Conservation (phyloP, 1,139 yeast genomes). For the Yamadazyma songkhlaensis region DNA sequence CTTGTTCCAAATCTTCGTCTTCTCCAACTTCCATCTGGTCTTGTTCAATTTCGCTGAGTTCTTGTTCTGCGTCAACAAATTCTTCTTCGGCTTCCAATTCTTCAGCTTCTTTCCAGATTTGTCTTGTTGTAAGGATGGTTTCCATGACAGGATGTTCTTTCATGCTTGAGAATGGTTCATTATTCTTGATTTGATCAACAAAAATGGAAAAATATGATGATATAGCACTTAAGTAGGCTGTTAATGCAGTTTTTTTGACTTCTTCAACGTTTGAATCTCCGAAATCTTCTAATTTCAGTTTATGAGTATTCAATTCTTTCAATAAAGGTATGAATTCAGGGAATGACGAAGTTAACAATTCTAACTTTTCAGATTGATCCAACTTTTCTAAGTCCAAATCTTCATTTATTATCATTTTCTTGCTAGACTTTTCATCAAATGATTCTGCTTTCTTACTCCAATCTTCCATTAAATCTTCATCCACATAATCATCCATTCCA, state of each 20-base stretch:
- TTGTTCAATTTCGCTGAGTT: constrained; percentile 13
- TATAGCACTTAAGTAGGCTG: constrained; percentile 73
- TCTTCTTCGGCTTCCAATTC: constrained; percentile 13
- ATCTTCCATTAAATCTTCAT: constrained; percentile 75
- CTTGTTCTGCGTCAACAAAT: constrained; percentile 9
- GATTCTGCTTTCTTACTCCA: constrained; percentile 50
- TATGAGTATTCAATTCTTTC: constrained; percentile 55
- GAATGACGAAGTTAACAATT: constrained; percentile 54
- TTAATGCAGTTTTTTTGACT: constrained; percentile 64
- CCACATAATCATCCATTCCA: constrained; percentile 78
- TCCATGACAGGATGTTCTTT: constrained; percentile 90
- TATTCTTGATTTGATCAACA: constrained; percentile 50
- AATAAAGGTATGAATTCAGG: constrained; percentile 86
- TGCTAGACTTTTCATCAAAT: constrained; percentile 25
- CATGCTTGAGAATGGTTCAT: constrained; percentile 60
- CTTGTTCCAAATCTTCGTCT: constrained; percentile 17
- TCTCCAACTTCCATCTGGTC: constrained; percentile 18
- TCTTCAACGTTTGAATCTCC: constrained; percentile 35
- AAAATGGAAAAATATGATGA: constrained; percentile 75
- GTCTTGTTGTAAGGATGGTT: constrained; percentile 73
- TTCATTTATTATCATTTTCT: constrained; percentile 23
- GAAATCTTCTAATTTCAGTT: constrained; percentile 36
- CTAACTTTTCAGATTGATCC: constrained; percentile 42
- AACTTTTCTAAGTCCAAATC: constrained; percentile 34
- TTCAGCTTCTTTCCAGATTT: constrained; percentile 83